These are phyloP conservation scores for Daldinia concentrica DNA, from an alignment of 495 filamentous ascomycete species.

Conservation along the genomic window DNA sequence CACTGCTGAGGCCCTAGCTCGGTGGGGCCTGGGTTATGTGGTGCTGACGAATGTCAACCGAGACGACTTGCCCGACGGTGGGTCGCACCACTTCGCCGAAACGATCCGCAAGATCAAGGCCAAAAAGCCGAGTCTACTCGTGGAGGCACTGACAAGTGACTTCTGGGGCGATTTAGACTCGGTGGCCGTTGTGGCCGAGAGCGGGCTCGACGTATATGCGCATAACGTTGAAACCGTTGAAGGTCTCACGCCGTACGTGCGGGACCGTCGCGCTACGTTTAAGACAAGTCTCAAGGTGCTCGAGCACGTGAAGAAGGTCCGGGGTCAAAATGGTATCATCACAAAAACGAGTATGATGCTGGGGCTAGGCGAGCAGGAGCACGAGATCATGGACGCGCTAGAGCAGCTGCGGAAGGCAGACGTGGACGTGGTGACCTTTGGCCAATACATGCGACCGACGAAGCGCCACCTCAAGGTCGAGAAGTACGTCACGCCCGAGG, in stretches of 20 bases:
- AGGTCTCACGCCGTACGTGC: slow-evolving; percentile 84
- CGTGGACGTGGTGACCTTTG: slow-evolving; percentile 96
- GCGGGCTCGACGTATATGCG: slow-evolving; percentile 94
- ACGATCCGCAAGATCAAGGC: slow-evolving; percentile 93
- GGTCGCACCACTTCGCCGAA: slow-evolving; percentile 90
- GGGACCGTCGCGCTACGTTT: slow-evolving; percentile 91
- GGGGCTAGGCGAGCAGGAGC: slow-evolving; percentile 89
- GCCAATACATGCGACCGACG: slow-evolving; percentile 98
- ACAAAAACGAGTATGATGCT: slow-evolving; percentile 99
- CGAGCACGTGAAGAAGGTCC: slow-evolving; percentile 79
- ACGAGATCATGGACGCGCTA: slow-evolving; percentile 84
- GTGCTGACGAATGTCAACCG: slow-evolving; percentile 93
- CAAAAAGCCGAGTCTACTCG: slow-evolving; percentile 83
- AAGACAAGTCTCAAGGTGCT: slow-evolving; percentile 84
- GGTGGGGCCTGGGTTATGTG: slow-evolving; percentile 96
- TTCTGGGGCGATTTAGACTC: slow-evolving; percentile 83
- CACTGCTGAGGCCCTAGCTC: slow-evolving; percentile 88
- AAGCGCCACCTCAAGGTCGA: slow-evolving; percentile 97
- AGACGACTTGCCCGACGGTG: slow-evolving; percentile 89
- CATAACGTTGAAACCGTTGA: slow-evolving; percentile 98
- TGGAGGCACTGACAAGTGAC: slow-evolving; percentile 96
- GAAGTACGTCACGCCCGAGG: slow-evolving; percentile 88
- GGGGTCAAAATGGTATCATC: slow-evolving; percentile 71
- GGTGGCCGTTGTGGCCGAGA: slow-evolving; percentile 81
- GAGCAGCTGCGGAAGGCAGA: slow-evolving; percentile 78